Percentiles rank a stretch among this genome's conserved stretches.
phyloP scores from a whole-genome alignment of 2,329 filamentous ascomycete genomes.

The Penicillium sp. region DNA sequence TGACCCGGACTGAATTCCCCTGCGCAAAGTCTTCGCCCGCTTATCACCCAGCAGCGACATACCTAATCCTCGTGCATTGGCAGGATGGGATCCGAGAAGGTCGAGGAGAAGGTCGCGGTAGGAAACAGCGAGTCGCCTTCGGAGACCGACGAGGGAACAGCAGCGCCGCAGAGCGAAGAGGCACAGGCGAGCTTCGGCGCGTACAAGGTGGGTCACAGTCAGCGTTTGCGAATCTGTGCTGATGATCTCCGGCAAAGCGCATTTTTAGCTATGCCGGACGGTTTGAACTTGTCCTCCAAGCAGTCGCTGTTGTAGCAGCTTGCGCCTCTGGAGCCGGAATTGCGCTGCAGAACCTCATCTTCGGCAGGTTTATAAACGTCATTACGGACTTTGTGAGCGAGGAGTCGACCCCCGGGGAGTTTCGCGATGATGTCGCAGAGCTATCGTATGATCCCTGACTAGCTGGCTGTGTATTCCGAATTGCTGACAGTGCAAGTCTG shows the following conservation, averaged over 20 bases:
- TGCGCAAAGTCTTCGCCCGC: not conserved
- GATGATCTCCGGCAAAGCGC: not conserved
- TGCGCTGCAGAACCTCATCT: slow-evolving; percentile 17
- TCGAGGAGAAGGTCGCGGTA: not conserved
- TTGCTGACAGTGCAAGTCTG: slow-evolving; percentile 46
- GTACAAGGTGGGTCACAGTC: slow-evolving; percentile 3
- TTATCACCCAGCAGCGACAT: not conserved
- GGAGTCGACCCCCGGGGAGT: not conserved
- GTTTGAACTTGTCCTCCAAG: slow-evolving; percentile 8
- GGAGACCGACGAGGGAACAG: not conserved
- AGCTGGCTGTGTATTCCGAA: not conserved
- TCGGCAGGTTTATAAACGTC: slow-evolving; percentile 12
- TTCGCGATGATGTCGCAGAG: slow-evolving; percentile 3
- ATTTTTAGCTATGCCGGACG: slow-evolving; percentile 12
- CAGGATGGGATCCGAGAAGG: not conserved
- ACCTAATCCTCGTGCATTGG: not conserved
- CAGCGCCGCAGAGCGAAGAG: not conserved
- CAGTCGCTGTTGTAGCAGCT: slow-evolving; percentile 3
- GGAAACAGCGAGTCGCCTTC: not conserved
- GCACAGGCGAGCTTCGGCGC: slow-evolving; percentile 4
- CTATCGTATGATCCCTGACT: slow-evolving; percentile 12
- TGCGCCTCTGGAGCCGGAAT: slow-evolving; percentile 15
- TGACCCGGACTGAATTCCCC: not conserved
- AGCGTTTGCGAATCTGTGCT: not conserved
- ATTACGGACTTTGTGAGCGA: slow-evolving; percentile 8